Conservation (phyloP, 768 basidiomycete genomes). For the Lactarius tabidus region DNA sequence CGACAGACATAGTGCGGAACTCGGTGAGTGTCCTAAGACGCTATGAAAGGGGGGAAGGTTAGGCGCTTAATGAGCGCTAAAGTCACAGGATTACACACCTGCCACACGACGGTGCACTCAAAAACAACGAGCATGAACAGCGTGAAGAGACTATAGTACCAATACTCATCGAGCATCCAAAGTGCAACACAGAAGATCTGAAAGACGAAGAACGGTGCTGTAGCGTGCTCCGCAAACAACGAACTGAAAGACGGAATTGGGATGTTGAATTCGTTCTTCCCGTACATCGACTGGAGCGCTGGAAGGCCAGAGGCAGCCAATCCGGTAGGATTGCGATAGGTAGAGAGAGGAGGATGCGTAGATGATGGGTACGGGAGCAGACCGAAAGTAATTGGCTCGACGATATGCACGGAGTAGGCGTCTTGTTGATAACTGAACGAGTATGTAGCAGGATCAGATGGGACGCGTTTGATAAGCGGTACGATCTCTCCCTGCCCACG, state of each 20-base stretch:
- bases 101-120: slow-evolving; percentile 98
- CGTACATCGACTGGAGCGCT: slow-evolving; percentile 63
- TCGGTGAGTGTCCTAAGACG: slow-evolving; percentile 91
- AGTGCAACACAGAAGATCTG: slow-evolving; percentile 96
- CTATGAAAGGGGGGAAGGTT: slow-evolving; percentile 39
- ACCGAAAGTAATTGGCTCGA: slow-evolving; percentile 58
- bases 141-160: slow-evolving; percentile 98
- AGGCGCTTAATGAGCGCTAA: not conserved
- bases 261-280: slow-evolving; percentile 94
- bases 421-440: slow-evolving; percentile 95
- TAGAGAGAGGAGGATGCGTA: slow-evolving; percentile 57
- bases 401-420: slow-evolving; percentile 72
- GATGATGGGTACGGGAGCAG: slow-evolving; percentile 89
- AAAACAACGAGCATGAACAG: slow-evolving; percentile 98
- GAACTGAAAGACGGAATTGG: slow-evolving; percentile 93
- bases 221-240: slow-evolving; percentile 92
- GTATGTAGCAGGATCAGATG: slow-evolving; percentile 56
- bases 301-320: slow-evolving; percentile 48
- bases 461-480: slow-evolving; percentile 57
- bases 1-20: slow-evolving; percentile 95
- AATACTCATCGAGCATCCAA: slow-evolving; percentile 98
- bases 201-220: slow-evolving; percentile 99
- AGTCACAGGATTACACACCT: slow-evolving; percentile 51
- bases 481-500: slow-evolving; percentile 91
- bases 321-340: slow-evolving; percentile 58